Conservation (phyloP, 768 basidiomycete genomes). For the Xerocomus brunneocitrinus region DNA sequence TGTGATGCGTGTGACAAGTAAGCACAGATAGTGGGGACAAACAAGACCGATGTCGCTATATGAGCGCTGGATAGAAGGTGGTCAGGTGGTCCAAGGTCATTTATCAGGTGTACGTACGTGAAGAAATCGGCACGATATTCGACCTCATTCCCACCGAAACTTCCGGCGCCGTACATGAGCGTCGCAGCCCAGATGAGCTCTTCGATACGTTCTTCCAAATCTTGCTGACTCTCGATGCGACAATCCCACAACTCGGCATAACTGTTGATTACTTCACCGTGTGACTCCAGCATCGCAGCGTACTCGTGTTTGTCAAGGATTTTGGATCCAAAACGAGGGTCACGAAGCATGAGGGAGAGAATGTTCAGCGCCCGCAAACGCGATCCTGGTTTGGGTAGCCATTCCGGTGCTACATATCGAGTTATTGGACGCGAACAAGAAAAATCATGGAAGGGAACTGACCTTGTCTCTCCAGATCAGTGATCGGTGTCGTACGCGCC, state of each 20-base stretch:
- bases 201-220: constrained; percentile 50
- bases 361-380: constrained; percentile 48
- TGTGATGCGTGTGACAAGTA: constrained; percentile 55
- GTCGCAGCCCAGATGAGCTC: constrained; percentile 56
- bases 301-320: constrained; percentile 33
- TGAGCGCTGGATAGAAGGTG: constrained; percentile 48
- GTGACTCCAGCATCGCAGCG: constrained; percentile 31
- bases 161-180: constrained; percentile 58
- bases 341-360: constrained; percentile 50
- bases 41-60: constrained; percentile 62
- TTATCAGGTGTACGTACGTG: constrained; percentile 39
- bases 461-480: constrained; percentile 21
- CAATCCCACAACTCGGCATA: constrained; percentile 48
- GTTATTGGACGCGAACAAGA: not conserved
- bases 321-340: constrained; percentile 34
- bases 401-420: constrained; percentile 14
- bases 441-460: not conserved
- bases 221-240: constrained; percentile 32
- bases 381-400: constrained; percentile 24
- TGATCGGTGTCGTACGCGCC: constrained; percentile 16
- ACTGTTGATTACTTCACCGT: constrained; percentile 38
- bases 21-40: constrained; percentile 49
- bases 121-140: constrained; percentile 64
- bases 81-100: constrained; percentile 2
- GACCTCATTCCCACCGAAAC: constrained; percentile 36